Base-by-base conservation (phyloP, 106 monocot genomes). In the Dendrobium officinale region DNA sequence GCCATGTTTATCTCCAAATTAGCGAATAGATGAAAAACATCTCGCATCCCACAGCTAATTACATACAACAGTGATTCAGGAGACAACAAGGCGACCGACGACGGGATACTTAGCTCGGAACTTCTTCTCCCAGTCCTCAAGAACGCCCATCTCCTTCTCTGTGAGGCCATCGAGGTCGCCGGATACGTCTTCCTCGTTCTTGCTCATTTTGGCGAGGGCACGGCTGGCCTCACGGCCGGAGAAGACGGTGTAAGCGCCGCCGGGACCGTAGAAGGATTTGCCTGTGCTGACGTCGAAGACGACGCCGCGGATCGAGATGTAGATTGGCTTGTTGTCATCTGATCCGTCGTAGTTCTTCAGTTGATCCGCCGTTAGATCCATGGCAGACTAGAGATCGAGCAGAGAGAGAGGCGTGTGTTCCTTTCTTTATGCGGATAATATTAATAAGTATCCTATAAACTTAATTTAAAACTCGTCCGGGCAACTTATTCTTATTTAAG, bases 201-300 rank as follows among this genome's bases (percentile, higher is more conserved):
- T 94, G 90, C 87, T 91, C 97, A 97, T 97, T 89, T 94, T 97
- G 20, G 86, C 94, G 19, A 97, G 94, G 4, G 97, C 97, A 22
- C 97, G 92, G 77, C 85, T 83, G 55, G 90, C 88, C 78, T 97
- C 97, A 81, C 85, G 86, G 77, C 97, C 97, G 72, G 97, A 86
- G 82, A 97, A 97, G 79, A 94, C 66, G 78, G 84, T 90, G 89
- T 97, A 97, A 77, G 87, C 19, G 2, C 97, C 94, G 24, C 94
- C 94, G 61, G 94, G 94, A 61, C 97, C 92, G 88, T 97, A 97
- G 92, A 97, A 97, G 83, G 79, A 41, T 72, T 84, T 80, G 45
- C 86, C 90, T 67, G 90, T 19, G 84, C 89, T 79, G 83, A 97
- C 97, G 80, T 97, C 94, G 89, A 91, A 97, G 77, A 97, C 75